Percentiles rank a stretch among this genome's conserved stretches.
Conservation (phyloP, 2,329 filamentous ascomycete species). For the Dactylonectria macrodidyma region DNA sequence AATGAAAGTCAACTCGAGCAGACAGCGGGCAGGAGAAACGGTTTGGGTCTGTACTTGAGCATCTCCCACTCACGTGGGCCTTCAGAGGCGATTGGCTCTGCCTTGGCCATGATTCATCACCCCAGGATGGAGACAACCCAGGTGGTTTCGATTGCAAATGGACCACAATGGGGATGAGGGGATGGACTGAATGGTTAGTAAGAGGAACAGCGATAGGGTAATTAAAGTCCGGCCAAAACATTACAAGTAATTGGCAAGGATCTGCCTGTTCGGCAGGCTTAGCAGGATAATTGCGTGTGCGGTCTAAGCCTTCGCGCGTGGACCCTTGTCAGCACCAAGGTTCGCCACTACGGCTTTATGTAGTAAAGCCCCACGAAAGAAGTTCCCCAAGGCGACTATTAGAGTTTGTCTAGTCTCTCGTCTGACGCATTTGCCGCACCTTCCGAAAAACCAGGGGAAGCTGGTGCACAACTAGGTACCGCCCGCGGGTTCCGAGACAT, state of each 20-base stretch:
- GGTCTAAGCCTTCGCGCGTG: not conserved
- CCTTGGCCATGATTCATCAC: constrained; percentile 5
- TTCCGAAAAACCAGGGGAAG: not conserved
- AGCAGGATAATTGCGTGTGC: not conserved
- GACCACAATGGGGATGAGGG: not conserved
- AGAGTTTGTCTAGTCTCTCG: not conserved
- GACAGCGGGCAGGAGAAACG: not conserved
- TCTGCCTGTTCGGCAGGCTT: no score
- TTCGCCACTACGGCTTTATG: not conserved
- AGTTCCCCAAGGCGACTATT: not conserved
- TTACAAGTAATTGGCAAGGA: no score
- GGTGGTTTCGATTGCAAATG: not conserved
- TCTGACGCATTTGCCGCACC: not conserved
- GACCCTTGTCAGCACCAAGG: not conserved
- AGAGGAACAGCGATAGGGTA: not conserved
- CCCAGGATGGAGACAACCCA: not conserved
- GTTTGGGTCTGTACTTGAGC: constrained; percentile 3
- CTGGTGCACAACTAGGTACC: not conserved
- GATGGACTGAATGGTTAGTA: not conserved
- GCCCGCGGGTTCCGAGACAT: not conserved
- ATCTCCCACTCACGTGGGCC: constrained; percentile 13
- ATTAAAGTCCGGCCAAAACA: not conserved
- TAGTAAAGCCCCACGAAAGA: not conserved
- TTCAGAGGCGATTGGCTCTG: constrained; percentile 7
- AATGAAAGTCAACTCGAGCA: not conserved